Evolutionary conservation across 2,329 filamentous ascomycete species (phyloP).

Genomic region (Furcasterigmium sp.): DNA sequence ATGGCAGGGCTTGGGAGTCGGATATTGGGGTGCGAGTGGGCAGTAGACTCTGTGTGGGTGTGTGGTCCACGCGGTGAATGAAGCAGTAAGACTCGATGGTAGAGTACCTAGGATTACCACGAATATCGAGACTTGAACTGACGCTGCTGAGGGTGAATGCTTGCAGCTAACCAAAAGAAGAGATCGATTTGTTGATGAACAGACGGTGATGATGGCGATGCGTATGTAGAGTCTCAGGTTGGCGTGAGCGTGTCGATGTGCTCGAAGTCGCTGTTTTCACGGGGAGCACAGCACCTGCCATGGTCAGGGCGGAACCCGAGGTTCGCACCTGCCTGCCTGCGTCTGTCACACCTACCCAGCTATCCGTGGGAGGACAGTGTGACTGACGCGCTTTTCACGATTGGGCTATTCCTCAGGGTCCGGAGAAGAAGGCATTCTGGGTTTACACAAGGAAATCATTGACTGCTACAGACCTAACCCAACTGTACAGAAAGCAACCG

Average conservation of each 20-base stretch:
- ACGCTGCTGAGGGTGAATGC: slow-evolving; percentile 8
- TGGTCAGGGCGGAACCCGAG: too few species aligned
- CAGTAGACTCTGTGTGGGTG: too few species aligned
- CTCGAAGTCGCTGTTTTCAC: too few species aligned
- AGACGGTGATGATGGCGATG: neutral
- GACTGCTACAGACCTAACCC: neutral
- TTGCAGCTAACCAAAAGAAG: slow-evolving; percentile 11
- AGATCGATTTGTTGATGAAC: neutral
- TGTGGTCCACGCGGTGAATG: neutral
- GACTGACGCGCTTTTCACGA: too few species aligned
- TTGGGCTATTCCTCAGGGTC: too few species aligned
- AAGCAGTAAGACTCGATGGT: neutral
- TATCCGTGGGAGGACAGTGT: too few species aligned
- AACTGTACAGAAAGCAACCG: neutral
- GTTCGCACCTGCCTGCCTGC: neutral
- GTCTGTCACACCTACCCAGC: too few species aligned
- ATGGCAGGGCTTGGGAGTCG: slow-evolving; percentile 5
- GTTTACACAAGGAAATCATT: neutral
- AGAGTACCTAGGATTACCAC: slow-evolving; percentile 4
- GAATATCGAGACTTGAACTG: slow-evolving; percentile 10
- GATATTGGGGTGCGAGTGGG: neutral
- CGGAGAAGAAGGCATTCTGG: too few species aligned
- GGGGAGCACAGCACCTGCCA: too few species aligned
- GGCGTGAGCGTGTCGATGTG: too few species aligned
- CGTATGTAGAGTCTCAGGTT: neutral